A percentile compares a stretch with the other conserved stretches of the same genome.
These are phyloP conservation scores for Boechera divaricarpa DNA, from an alignment of 345 rosid species.

Conservation along the genomic window DNA sequence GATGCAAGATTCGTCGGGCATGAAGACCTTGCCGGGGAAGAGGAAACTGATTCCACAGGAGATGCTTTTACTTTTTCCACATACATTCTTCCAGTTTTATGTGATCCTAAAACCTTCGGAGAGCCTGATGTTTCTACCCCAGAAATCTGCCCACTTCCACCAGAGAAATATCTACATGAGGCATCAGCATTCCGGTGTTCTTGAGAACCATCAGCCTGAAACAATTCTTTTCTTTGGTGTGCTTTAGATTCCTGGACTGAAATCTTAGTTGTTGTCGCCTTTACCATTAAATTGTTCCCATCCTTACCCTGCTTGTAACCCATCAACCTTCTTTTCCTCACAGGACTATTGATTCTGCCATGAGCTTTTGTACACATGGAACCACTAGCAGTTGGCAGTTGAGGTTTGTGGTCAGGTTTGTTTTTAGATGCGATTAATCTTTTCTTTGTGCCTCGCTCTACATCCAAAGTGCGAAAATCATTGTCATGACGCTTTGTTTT, in stretches of 20 bases:
- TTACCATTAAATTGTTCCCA: slow-evolving; percentile 41
- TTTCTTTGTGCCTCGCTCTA: slow-evolving; percentile 49
- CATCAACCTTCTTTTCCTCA: slow-evolving; percentile 53
- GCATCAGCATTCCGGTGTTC: slow-evolving; percentile 44
- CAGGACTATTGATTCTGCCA: slow-evolving; percentile 45
- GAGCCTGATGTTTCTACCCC: slow-evolving; percentile 63
- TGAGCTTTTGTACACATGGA: slow-evolving; percentile 48
- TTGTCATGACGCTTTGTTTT: slow-evolving; percentile 37
- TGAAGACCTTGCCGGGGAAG: too few species aligned
- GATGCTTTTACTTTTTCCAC: slow-evolving; percentile 52
- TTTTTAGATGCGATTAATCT: slow-evolving; percentile 43
- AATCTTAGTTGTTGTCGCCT: slow-evolving; percentile 46
- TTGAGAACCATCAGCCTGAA: slow-evolving; percentile 43
- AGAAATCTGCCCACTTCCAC: slow-evolving; percentile 52
- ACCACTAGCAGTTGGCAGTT: slow-evolving; percentile 48
- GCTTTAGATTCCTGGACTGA: slow-evolving; percentile 36
- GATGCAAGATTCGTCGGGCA: too few species aligned
- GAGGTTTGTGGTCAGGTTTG: slow-evolving; percentile 51
- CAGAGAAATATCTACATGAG: slow-evolving; percentile 41
- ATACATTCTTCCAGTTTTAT: slow-evolving; percentile 45
- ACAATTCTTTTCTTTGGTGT: slow-evolving; percentile 39
- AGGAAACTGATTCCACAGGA: slow-evolving; percentile 58
- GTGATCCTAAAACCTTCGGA: slow-evolving; percentile 60
- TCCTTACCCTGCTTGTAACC: slow-evolving; percentile 48
- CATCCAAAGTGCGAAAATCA: slow-evolving; percentile 40